A percentile compares a stretch with the other conserved stretches of the same genome.
These are phyloP conservation scores for Leccinellum rugosiceps DNA, from an alignment of 768 basidiomycete genomes.

Conservation along the genomic window DNA sequence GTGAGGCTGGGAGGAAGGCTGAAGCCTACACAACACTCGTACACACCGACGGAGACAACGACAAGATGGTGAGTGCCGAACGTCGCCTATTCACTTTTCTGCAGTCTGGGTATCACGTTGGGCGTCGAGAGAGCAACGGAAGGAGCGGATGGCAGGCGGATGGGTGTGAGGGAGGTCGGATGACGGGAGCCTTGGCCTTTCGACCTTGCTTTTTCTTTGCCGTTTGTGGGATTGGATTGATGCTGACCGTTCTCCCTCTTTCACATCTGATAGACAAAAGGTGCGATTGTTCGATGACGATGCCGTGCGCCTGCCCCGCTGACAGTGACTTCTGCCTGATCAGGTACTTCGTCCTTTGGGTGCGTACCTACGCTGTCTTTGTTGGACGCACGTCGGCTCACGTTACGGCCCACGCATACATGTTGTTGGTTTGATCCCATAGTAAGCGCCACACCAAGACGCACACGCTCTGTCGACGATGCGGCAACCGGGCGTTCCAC, in stretches of 20 bases:
- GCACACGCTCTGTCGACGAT: constrained; percentile 96
- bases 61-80: constrained; percentile 45
- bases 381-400: background rate
- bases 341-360: constrained; percentile 97
- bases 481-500: constrained; percentile 95
- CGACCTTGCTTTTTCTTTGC: background rate
- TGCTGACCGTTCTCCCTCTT: constrained; percentile 20
- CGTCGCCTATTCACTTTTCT: constrained; percentile 10
- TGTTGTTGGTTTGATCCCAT: background rate
- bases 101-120: background rate
- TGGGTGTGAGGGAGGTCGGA: constrained; percentile 23
- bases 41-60: constrained; percentile 30
- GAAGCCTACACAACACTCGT: background rate
- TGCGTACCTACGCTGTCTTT: constrained; percentile 41
- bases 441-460: constrained; percentile 98
- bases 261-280: constrained; percentile 67
- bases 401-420: too few species aligned
- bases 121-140: constrained; percentile 17
- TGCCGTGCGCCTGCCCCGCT: background rate
- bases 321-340: constrained; percentile 13
- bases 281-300: constrained; percentile 41
- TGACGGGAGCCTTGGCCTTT: constrained; percentile 25
- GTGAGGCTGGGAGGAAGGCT: background rate
- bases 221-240: background rate
- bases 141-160: constrained; percentile 17